A percentile compares a stretch with the other conserved stretches of the same genome.
phyloP scores from a whole-genome alignment of 1,139 yeast species.

The Hyphopichia fennica region DNA sequence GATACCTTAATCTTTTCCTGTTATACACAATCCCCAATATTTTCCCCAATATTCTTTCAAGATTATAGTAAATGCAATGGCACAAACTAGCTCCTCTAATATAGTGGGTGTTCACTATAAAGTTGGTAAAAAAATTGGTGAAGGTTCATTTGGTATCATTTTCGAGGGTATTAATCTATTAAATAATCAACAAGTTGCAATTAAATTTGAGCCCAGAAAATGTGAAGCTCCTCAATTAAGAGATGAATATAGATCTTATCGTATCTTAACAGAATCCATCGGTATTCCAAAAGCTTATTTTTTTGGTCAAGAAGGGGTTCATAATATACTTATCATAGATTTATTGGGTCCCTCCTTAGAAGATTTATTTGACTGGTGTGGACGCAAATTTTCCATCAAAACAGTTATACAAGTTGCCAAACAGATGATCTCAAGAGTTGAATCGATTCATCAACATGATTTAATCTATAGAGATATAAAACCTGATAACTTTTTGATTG shows the following conservation, averaged over 20 bases:
- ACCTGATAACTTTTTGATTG: conserved; percentile 75
- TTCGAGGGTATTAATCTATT: conserved; percentile 91
- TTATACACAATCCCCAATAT: too few relatives aligned
- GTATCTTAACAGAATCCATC: conserved; percentile 57
- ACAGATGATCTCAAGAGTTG: conserved; percentile 71
- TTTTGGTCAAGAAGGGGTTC: conserved; percentile 80
- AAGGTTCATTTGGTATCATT: conserved; percentile 96
- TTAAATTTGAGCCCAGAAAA: conserved; percentile 75
- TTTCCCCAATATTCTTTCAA: neutral
- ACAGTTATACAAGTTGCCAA: conserved; percentile 74
- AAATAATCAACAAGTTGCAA: conserved; percentile 74
- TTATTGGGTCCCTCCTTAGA: conserved; percentile 75
- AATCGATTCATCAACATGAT: conserved; percentile 66
- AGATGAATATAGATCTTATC: conserved; percentile 75
- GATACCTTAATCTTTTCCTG: too few relatives aligned
- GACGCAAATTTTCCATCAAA: conserved; percentile 63
- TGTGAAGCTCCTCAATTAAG: conserved; percentile 80
- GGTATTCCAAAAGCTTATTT: conserved; percentile 78
- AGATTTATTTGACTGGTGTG: conserved; percentile 82
- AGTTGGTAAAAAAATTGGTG: conserved; percentile 95
- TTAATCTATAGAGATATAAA: conserved; percentile 74
- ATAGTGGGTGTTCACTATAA: conserved; percentile 78
- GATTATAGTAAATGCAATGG: conserved; percentile 12
- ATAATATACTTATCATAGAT: conserved; percentile 72
- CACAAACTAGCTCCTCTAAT: conserved; percentile 36